phyloP scores from a whole-genome alignment of 1,139 yeast species.

The Diutina catenulata region DNA sequence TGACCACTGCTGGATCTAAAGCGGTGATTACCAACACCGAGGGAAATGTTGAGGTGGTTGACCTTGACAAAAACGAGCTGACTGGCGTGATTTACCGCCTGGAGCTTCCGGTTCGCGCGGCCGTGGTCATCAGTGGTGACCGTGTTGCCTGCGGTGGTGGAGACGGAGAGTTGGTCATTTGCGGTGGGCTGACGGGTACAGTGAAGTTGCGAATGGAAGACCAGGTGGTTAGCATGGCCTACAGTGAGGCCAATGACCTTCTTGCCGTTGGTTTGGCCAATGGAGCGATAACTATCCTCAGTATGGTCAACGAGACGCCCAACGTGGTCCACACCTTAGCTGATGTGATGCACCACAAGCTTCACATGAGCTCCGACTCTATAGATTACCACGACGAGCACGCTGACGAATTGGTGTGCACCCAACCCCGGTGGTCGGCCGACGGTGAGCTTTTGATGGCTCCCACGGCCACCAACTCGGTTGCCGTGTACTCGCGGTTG shows the following conservation, averaged over 20 bases:
- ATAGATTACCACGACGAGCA: slow-evolving; percentile 27
- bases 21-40: slow-evolving; percentile 2
- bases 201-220: slow-evolving; percentile 30
- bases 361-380: slow-evolving; percentile 24
- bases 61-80: slow-evolving; percentile 17
- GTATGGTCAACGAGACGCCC: slow-evolving; percentile 37
- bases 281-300: slow-evolving; percentile 56
- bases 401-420: slow-evolving; percentile 24
- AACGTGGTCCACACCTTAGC: slow-evolving; percentile 28
- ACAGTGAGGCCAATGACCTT: slow-evolving; percentile 47
- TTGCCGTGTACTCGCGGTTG: neutral
- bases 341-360: slow-evolving; percentile 25
- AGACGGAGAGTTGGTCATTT: slow-evolving; percentile 47
- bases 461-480: slow-evolving; percentile 25
- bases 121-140: slow-evolving; percentile 56
- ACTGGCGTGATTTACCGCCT: slow-evolving; percentile 25
- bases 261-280: slow-evolving; percentile 50
- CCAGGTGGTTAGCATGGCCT: slow-evolving; percentile 50
- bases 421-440: slow-evolving; percentile 24
- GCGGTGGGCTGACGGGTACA: slow-evolving; percentile 34
- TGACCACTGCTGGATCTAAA: slow-evolving; percentile 9
- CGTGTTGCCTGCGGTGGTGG: slow-evolving; percentile 70
- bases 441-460: slow-evolving; percentile 54
- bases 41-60: neutral
- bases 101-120: slow-evolving; percentile 56